A percentile compares a stretch with the other conserved stretches of the same genome.
Conservation (phyloP, 2,329 filamentous ascomycete species). For the Botrytis fragariae region DNA sequence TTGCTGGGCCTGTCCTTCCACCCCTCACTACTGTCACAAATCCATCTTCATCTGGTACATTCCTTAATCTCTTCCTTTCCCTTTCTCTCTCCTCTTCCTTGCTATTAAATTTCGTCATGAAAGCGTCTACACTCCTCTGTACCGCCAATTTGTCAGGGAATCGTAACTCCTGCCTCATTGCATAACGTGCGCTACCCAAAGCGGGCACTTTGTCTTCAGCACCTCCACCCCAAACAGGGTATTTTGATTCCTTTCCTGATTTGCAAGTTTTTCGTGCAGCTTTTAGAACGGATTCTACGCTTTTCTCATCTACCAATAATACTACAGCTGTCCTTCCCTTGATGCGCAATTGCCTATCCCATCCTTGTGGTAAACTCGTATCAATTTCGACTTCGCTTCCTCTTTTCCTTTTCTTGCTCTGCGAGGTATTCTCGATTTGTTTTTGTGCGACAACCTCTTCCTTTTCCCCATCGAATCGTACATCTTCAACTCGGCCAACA, state of each 20-base stretch:
- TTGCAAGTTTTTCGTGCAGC: constrained; percentile 63
- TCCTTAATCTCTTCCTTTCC: constrained; percentile 63
- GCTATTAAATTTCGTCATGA: constrained; percentile 77
- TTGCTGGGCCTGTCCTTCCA: constrained; percentile 69
- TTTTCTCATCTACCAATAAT: constrained; percentile 78
- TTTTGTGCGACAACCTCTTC: constrained; percentile 33
- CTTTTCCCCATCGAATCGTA: constrained; percentile 68
- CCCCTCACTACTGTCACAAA: constrained; percentile 90
- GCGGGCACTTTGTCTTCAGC: constrained; percentile 54
- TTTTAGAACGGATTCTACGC: constrained; percentile 73
- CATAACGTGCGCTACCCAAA: constrained; percentile 52
- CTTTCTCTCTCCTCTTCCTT: constrained; percentile 64
- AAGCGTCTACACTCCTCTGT: constrained; percentile 76
- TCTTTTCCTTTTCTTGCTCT: constrained; percentile 52
- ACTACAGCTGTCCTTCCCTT: constrained; percentile 80
- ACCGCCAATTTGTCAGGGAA: constrained; percentile 67
- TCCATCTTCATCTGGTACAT: constrained; percentile 88
- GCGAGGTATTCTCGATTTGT: constrained; percentile 35
- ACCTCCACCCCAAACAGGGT: constrained; percentile 67
- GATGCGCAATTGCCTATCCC: constrained; percentile 66
- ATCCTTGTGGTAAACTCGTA: constrained; percentile 68
- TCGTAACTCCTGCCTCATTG: constrained; percentile 64
- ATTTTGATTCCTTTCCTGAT: constrained; percentile 54
- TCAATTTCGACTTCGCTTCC: constrained; percentile 53
- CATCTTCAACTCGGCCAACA: constrained; percentile 72